Conservation (phyloP, 2,329 filamentous ascomycete genomes). For the Cryoendolithus antarcticus region DNA sequence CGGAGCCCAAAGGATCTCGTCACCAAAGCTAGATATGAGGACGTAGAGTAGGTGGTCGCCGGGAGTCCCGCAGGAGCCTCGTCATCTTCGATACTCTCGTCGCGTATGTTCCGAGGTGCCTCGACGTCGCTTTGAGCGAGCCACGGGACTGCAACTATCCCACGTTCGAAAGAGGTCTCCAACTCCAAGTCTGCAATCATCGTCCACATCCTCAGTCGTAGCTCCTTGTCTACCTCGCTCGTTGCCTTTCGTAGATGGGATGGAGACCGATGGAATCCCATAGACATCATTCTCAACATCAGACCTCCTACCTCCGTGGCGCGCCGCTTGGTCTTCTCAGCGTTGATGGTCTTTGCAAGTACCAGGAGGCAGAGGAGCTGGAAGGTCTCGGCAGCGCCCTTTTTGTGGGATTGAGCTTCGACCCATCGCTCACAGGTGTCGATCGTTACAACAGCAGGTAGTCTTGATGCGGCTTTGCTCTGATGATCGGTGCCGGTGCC, state of each 20-base stretch:
- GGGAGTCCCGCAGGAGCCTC: constrained; percentile 12
- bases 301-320: constrained; percentile 41
- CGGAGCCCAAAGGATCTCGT: constrained; percentile 15
- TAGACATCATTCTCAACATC: constrained; percentile 39
- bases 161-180: constrained; percentile 42
- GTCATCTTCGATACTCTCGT: constrained; percentile 31
- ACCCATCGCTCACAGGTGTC: constrained; percentile 32
- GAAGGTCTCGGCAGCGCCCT: constrained; percentile 37
- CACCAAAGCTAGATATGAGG: constrained; percentile 16
- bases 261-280: constrained; percentile 42
- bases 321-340: constrained; percentile 41
- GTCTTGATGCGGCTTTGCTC: constrained; percentile 26
- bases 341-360: constrained; percentile 38
- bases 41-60: constrained; percentile 15
- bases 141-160: constrained; percentile 35
- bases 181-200: constrained; percentile 46
- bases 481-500: constrained; percentile 28
- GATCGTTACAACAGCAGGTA: constrained; percentile 25
- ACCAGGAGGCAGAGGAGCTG: constrained; percentile 40
- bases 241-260: constrained; percentile 25
- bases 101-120: constrained; percentile 38
- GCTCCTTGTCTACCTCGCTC: constrained; percentile 36
- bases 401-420: constrained; percentile 37
- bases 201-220: constrained; percentile 45
- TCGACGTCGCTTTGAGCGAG: constrained; percentile 37